Evolutionary conservation across 192 early-diverging fungal genomes (phyloP), one percentile per base, ranked within the genome.

Genomic region (Linnemannia schmuckeri): DNA sequence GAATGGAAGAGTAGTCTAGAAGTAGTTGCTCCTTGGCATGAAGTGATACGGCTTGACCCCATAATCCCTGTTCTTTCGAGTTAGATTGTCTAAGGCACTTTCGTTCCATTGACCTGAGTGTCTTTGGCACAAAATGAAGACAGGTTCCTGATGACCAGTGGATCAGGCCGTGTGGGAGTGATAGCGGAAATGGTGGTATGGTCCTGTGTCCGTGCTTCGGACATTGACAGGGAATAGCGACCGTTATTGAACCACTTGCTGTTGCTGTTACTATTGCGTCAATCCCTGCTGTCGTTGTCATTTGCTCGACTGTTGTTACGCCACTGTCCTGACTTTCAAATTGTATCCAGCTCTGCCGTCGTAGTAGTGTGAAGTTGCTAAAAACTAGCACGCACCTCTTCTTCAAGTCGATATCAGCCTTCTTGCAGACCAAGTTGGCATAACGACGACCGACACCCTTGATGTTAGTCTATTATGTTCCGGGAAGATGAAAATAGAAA

Each of bases 361-460:
- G 49, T 37, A 42, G 49, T 37, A 42, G 70, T 47, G 33, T 38
- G 55, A 17, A n/a, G 44, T 22, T 40, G 52, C 30, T 47, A 37
- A 52, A 44, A n/a, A 47, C 30, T 41, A 17, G 15, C 35, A 81
- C 79, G 85, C 79, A 96, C 96, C 96, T 96, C 95, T 99, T 99
- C 92, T 85, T 94, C 83, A 98, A 90, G 92, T 99, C 98, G 76
- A 99, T 92, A 91, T 99, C 98, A 75, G 98, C 98, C 95, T 99
- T 99, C 96, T 99, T 99, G 94, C 96, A 97, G 75, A 97, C 97
- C 86, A 99, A 88, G 96, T 98, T 99, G 90, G 98, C 94, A 93
- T 98, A 99, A 88, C 98, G 96, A 82, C 97, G 96, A 95, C 98
- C 98, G 77, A 97, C 96, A 95, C 98, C 98, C 94, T 97, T 97